Percentiles rank a stretch among this genome's conserved stretches.
These are phyloP conservation scores for Phytophthora quininea DNA, from an alignment of 352 stramenopile species.

Conservation along the genomic window DNA sequence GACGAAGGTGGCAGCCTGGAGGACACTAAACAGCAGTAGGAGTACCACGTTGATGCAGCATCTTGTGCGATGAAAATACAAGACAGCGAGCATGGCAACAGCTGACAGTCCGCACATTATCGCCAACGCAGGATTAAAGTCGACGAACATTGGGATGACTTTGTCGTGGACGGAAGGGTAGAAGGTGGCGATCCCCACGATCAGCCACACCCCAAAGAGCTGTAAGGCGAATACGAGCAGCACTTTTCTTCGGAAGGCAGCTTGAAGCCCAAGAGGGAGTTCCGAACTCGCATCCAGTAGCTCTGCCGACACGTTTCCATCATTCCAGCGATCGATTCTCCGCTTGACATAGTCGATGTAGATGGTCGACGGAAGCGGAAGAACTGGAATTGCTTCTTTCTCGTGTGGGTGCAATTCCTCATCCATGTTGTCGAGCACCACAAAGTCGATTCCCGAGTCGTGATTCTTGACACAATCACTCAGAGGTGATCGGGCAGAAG, in stretches of 20 bases:
- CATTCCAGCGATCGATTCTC: constrained; percentile 29
- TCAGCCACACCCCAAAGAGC: constrained; percentile 16
- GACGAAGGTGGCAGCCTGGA: too few relatives aligned
- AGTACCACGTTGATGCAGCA: constrained; percentile 38
- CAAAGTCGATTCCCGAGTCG: constrained; percentile 15
- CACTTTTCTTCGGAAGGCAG: too few relatives aligned
- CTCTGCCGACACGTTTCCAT: constrained; percentile 19
- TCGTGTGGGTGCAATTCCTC: constrained; percentile 8
- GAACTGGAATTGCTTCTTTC: constrained; percentile 19
- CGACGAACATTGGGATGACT: constrained; percentile 18
- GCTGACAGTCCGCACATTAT: too few relatives aligned
- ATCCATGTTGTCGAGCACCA: constrained; percentile 25
- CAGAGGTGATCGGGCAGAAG: constrained; percentile 1
- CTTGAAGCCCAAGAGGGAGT: constrained; percentile 37
- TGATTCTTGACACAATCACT: not conserved
- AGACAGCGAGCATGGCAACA: too few relatives aligned
- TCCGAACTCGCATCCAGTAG: constrained; percentile 30
- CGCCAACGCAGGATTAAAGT: not conserved
- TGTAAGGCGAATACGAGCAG: too few relatives aligned
- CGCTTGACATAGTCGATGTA: constrained; percentile 28
- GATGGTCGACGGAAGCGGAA: constrained; percentile 17
- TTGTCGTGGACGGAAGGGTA: constrained; percentile 20
- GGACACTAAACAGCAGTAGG: constrained; percentile 8
- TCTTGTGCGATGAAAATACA: constrained; percentile 8
- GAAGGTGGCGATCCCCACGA: constrained; percentile 31